Evolutionary conservation across 2,329 filamentous ascomycete species (phyloP).

Genomic region (Nakataea oryzae): DNA sequence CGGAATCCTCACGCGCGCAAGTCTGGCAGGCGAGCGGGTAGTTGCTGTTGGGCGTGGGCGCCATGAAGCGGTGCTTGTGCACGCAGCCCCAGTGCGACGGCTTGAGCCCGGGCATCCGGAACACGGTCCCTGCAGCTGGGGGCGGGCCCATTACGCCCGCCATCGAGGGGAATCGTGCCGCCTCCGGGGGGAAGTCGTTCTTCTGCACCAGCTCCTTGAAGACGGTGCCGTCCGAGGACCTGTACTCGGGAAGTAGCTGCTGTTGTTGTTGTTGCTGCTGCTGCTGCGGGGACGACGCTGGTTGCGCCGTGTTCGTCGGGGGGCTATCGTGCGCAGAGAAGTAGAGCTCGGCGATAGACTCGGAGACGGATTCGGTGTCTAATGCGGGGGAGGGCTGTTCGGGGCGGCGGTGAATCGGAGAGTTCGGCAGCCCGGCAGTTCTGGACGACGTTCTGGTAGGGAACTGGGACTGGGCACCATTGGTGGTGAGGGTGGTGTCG

Average conservation of each 20-base stretch:
- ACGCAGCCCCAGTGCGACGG: constrained; percentile 33
- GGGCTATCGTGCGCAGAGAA: not conserved
- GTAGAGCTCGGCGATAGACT: not conserved
- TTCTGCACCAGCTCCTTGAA: constrained; percentile 1
- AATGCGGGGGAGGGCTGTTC: not conserved
- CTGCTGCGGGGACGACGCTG: not conserved
- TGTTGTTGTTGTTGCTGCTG: not conserved
- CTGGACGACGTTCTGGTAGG: constrained; percentile 22
- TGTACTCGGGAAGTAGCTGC: not conserved
- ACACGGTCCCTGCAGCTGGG: constrained; percentile 22
- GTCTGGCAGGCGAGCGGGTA: constrained; percentile 44
- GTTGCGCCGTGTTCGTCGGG: not conserved
- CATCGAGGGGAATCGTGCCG: constrained; percentile 2
- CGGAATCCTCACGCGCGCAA: constrained; percentile 34
- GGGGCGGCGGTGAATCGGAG: not conserved
- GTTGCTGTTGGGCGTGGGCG: constrained; percentile 33
- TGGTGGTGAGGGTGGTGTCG: not conserved
- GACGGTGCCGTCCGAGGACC: not conserved
- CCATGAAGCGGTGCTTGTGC: constrained; percentile 35
- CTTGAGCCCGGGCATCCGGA: constrained; percentile 29
- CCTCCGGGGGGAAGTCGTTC: constrained; percentile 2
- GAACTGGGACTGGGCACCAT: constrained; percentile 11
- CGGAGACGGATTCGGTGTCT: not conserved
- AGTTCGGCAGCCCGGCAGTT: not conserved
- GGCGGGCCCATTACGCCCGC: not conserved